Evolutionary conservation across 768 basidiomycete species (phyloP), one percentile per base, ranked within the genome.

Genomic region (Neoboletus subvelutipes): DNA sequence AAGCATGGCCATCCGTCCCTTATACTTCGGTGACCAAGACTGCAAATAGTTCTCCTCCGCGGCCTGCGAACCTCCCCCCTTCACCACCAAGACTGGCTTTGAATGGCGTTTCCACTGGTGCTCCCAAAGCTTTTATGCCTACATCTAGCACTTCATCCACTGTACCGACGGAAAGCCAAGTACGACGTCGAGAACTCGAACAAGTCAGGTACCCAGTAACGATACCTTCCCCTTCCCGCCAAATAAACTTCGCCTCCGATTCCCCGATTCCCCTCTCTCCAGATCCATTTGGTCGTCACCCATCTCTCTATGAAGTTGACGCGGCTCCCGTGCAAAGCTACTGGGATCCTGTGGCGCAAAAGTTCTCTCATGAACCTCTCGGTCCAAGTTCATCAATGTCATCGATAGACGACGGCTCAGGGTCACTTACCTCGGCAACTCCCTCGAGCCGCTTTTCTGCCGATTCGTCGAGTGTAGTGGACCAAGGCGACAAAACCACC

Each of bases 261-360:
- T 84, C 85, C 2, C 86, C 88, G 22, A 88, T 92, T 54, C 91
- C 91, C 39, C 75, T 91, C n/a, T 88, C 89, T 11, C 88, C 90
- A 9, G 90, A 92, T 73, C 90, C 90, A 28, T 92, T 92, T 65
- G 85, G 86, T 12, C 80, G 89, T 28, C 86, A 81, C 64, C 78
- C 89, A 33, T 90, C 88, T 3, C 62, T 75, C 18, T 69, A 76
- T 29, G 71, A 75, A 33, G 40, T 64, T 22, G 63, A 76, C n/a
- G 24, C 50, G 8, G 52, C 51, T 37, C 70, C 72, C 36, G 63
- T 77, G 31, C 67, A 73, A 34, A 66, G 76, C 5, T 77, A 80
- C 55, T 82, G 83, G 82, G 80, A 82, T 55, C 65, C 68, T 24
- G 58, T 62, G 42, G 46, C 64, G 13, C 69, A 66, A 39, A 62